Evolutionary conservation across 805 yeast species (phyloP), one percentile per base, ranked within the genome.

Genomic region (Yarrowia porcina): DNA sequence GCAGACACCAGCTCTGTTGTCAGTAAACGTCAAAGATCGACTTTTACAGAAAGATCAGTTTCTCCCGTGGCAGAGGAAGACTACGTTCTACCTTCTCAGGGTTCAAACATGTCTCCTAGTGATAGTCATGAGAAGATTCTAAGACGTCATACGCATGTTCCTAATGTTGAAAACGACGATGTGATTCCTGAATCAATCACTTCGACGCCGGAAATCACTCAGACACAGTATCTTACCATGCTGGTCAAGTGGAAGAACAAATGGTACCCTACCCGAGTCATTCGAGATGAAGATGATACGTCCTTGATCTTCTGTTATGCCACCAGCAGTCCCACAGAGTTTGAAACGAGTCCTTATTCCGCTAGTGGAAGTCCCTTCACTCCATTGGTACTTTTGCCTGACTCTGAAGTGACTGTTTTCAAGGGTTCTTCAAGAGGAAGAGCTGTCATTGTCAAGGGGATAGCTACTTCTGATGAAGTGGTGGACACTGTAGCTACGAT

Each of bases 121-220:
- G n/a, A 35, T 7, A 45, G 52, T 7, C 56, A 49, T 11, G 39
- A 33, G 17, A 23, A 15, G 33, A 52, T 52, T 36, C 35, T 45
- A 25, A n/a, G 52, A 20, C 52, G 52, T 20, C 52, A 45, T 15
- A 45, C 52, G 1, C 36, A 30, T 6, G 18, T 30, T 4, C 25
- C 36, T 13, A n/a, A 45, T 9, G 27, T 45, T 25, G 27, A 20
- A 2, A 23, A 42, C 9, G 47, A 5, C 4, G 25, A n/a, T 3
- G 59, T 52, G 11, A 36, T 52, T 17, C 59, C 59, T 8, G 59
- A 52, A 10, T 52, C 59, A 3, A 25, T 52, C 32, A 52, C 56
- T 1, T 49, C 56, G 5, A 52, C 59, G 13, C 59, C 44, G 2
- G 44, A 17, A 13, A 15, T 15, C n/a, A 20, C 17, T 13, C 45